phyloP scores from a whole-genome alignment of 2,329 filamentous ascomycete genomes.

The Fusarium brevicatenulatum region DNA sequence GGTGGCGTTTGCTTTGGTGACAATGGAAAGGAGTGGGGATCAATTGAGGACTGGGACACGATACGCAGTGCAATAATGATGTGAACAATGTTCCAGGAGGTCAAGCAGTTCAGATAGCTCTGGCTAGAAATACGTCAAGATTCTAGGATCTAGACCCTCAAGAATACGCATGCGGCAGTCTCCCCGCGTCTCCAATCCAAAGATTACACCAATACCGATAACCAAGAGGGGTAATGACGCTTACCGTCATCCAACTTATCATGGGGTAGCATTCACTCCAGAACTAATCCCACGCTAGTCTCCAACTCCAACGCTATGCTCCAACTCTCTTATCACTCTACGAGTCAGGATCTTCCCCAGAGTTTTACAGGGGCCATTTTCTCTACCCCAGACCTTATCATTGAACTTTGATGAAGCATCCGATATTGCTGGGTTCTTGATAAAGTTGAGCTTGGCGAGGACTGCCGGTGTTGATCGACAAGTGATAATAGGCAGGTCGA shows the following conservation, averaged over 20 bases:
- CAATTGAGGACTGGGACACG: too few species aligned
- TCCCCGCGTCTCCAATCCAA: not conserved
- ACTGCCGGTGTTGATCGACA: not conserved
- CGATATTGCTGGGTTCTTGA: not conserved
- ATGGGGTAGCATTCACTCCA: slow-evolving; percentile 38
- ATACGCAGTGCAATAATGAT: not conserved
- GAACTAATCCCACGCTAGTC: not conserved
- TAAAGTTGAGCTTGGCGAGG: slow-evolving; percentile 4
- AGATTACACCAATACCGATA: not conserved
- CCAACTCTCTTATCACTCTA: slow-evolving; percentile 17
- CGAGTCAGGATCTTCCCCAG: slow-evolving; percentile 22
- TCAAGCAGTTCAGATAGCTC: not conserved
- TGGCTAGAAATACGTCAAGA: not conserved
- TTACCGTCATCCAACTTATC: not conserved
- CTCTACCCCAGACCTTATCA: slow-evolving; percentile 25
- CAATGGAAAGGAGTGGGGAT: not conserved
- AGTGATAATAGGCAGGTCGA: slow-evolving; percentile 6
- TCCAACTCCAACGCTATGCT: slow-evolving; percentile 18
- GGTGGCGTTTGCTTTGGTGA: too few species aligned
- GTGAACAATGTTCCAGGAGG: not conserved
- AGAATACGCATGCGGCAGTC: not conserved
- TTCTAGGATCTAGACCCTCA: not conserved
- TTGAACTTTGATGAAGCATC: not conserved
- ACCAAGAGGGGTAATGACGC: slow-evolving; percentile 15
- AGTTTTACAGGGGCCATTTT: slow-evolving; percentile 6